These are phyloP conservation scores for Saturnispora gosingensis DNA, from an alignment of 805 yeast species.

Conservation along the genomic window DNA sequence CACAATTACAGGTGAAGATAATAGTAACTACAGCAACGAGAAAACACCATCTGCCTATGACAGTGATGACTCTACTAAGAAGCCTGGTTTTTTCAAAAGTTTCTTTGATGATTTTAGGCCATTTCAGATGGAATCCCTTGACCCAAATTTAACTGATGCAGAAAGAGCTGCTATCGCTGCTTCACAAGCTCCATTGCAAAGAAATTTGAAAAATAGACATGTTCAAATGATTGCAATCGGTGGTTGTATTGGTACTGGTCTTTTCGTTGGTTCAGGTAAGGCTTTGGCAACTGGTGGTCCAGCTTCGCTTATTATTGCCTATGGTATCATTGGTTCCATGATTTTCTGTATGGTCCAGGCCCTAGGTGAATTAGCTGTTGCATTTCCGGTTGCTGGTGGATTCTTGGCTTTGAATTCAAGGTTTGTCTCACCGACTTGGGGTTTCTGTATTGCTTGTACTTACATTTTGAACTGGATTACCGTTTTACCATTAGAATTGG, in stretches of 20 bases:
- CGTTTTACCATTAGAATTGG: conserved; percentile 42
- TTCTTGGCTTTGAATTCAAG: conserved; percentile 48
- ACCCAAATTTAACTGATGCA: conserved; percentile 31
- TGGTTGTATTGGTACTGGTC: conserved; percentile 73
- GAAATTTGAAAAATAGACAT: conserved; percentile 51
- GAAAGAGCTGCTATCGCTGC: conserved; percentile 37
- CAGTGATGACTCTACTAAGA: neutral
- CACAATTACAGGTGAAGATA: neutral
- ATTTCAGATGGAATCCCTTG: conserved; percentile 25
- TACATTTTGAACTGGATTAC: conserved; percentile 43
- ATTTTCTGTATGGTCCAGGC: conserved; percentile 53
- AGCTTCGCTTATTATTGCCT: conserved; percentile 50
- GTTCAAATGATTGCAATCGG: conserved; percentile 74
- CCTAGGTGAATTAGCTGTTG: conserved; percentile 50
- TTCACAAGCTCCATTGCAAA: conserved; percentile 37
- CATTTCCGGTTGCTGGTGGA: conserved; percentile 51
- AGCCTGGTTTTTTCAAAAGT: conserved; percentile 7
- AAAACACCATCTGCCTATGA: neutral
- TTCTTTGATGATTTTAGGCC: conserved; percentile 22
- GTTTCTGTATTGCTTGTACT: conserved; percentile 52
- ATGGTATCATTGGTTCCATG: conserved; percentile 47
- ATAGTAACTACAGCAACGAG: neutral
- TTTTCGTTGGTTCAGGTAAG: conserved; percentile 61
- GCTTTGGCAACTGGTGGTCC: conserved; percentile 60
- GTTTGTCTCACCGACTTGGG: conserved; percentile 46